Percentiles rank a stretch among this genome's conserved stretches.
Conservation (phyloP, 768 basidiomycete genomes). For the Kwoniella pini region DNA sequence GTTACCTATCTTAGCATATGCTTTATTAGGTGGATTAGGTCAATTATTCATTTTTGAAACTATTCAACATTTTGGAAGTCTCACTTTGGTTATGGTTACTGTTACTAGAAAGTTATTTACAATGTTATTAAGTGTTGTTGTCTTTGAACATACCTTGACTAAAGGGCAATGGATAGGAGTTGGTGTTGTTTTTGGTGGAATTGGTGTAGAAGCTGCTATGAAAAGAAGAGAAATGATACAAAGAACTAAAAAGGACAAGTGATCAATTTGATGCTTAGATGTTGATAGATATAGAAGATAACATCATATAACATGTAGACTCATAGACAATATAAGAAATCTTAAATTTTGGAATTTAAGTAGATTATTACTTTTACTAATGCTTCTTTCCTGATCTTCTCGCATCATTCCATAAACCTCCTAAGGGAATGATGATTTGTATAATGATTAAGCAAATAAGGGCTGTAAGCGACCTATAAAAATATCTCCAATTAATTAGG, state of each 20-base stretch:
- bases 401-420: slow-evolving; percentile 9
- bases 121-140: slow-evolving; percentile 89
- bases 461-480: slow-evolving; percentile 1
- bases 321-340: background rate
- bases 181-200: slow-evolving; percentile 88
- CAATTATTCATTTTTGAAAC: slow-evolving; percentile 99
- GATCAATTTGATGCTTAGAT: background rate
- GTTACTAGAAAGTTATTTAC: slow-evolving; percentile 96
- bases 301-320: background rate
- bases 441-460: background rate
- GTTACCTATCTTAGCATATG: slow-evolving; percentile 75
- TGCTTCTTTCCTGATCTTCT: slow-evolving; percentile 6
- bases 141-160: slow-evolving; percentile 84
- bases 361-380: background rate
- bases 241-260: slow-evolving; percentile 34
- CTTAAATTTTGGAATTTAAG: too few relatives aligned
- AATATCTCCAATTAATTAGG: too few relatives aligned
- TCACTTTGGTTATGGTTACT: slow-evolving; percentile 70
- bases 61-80: slow-evolving; percentile 53
- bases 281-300: background rate
- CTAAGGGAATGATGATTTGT: background rate
- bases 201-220: slow-evolving; percentile 86
- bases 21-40: slow-evolving; percentile 86
- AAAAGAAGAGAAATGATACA: slow-evolving; percentile 61
- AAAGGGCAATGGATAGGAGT: slow-evolving; percentile 91